phyloP scores from a whole-genome alignment of 306 rosid species.

The Malus domestica region DNA sequence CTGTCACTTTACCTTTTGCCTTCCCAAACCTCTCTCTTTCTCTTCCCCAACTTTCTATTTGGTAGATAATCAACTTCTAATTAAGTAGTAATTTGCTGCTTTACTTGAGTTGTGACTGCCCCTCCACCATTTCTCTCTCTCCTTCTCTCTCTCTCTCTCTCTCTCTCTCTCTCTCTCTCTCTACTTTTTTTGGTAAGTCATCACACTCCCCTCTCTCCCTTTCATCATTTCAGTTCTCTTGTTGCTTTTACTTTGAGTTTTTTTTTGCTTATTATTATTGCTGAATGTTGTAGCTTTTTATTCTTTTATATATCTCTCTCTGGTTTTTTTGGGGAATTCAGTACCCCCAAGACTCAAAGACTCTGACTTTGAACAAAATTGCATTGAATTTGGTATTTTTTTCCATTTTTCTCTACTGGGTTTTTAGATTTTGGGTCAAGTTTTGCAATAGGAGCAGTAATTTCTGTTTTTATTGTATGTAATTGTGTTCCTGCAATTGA shows the following conservation, averaged over 20 bases:
- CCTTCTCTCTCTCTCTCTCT: constrained; percentile 1
- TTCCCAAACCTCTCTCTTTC: neutral
- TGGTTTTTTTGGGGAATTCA: constrained; percentile 28
- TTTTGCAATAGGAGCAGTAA: neutral
- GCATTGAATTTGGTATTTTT: neutral
- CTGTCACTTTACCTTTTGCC: constrained; percentile 26
- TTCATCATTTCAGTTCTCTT: constrained; percentile 17
- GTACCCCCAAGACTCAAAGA: constrained; percentile 9
- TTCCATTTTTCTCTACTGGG: neutral
- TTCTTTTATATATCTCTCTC: constrained; percentile 17
- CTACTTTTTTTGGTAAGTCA: constrained; percentile 31
- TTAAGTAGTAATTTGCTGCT: neutral
- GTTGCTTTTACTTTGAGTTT: constrained; percentile 27
- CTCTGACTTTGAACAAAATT: constrained; percentile 15
- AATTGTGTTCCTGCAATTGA: constrained; percentile 15
- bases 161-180: constrained; percentile 14
- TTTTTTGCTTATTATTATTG: constrained; percentile 6
- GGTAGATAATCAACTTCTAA: constrained; percentile 15
- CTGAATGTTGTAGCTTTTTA: constrained; percentile 32
- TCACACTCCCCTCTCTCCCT: constrained; percentile 12
- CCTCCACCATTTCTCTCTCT: constrained; percentile 10
- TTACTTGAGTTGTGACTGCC: neutral
- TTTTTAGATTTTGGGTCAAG: neutral
- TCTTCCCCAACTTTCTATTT: neutral
- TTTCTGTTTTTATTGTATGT: neutral